Evolutionary conservation across 371 early-diverging fungal genomes (phyloP), one percentile per base, ranked within the genome.

Genomic region (Mucor irregularis): DNA sequence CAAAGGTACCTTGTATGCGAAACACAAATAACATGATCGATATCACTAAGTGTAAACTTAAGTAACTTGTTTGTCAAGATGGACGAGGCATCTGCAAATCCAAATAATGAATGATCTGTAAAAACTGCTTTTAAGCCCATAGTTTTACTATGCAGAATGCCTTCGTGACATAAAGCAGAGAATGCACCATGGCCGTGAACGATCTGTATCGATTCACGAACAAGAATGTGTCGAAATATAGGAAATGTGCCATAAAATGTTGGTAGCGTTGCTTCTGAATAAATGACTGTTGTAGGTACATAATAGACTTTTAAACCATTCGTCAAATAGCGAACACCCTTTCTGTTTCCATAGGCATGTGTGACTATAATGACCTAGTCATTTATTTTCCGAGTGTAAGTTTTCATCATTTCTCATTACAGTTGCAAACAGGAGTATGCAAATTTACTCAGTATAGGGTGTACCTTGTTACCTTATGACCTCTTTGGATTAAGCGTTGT

Each of bases 21-120:
- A 4, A 99, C 99, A 66, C 99, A 99, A 33, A 99, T 97, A 22
- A 95, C 95, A 74, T 94, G 95, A 55, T 97, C 94, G 34, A 97
- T 83, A 61, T 98, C 97, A 38, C 92, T 91, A 11, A 99, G 71
- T 2, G 96, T 91, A 61, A 98, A 96, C 57, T 96, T 96, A 13
- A 96, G 76, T 42, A 97, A 73, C 74, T 96, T 96, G 82, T 99
- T 97, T 38, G 93, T 95, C 33, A 97, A 66, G 48, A 99, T 96
- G 45, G 92, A 90, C 54, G 93, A 89, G 3, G 94, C 87, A 60
- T 98, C 95, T 10, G 94, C 94, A 69, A 97, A 96, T 33, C 99
- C 98, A 78, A 99, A 94, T 34, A 99, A 75, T 13, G 99, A 99
- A 70, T 99, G 99, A 64, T 99, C 99, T 0, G 99, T 99, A 67